A percentile compares a stretch with the other conserved stretches of the same genome.
Conservation (phyloP, 106 monocot genomes). For the Acorus gramineus region DNA sequence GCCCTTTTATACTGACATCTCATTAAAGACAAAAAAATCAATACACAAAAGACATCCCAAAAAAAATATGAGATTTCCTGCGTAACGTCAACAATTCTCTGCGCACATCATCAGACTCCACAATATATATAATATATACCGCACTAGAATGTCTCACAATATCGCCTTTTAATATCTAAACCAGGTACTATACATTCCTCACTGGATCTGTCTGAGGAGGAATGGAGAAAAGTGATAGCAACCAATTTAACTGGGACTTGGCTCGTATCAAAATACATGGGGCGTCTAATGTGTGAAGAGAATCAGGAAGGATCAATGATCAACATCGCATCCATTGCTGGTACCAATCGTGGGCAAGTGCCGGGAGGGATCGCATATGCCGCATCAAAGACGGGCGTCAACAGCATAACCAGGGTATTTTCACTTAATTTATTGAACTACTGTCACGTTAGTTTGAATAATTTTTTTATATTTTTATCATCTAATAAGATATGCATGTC, state of each 20-base stretch:
- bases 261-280: constrained; percentile 8
- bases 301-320: constrained; percentile 9
- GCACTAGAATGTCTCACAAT: no score
- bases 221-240: constrained; percentile 5
- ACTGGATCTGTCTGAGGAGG: constrained; percentile 1
- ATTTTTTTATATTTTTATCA: no score
- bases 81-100: no score
- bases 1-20: no score
- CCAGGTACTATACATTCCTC: constrained; percentile 5
- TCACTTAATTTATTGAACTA: background rate
- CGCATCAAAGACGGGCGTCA: constrained; percentile 11
- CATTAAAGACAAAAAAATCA: no score
- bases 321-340: constrained; percentile 9
- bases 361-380: constrained; percentile 3
- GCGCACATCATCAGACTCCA: no score
- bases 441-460: no score
- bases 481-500: no score
- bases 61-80: no score
- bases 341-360: background rate
- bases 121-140: no score
- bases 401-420: constrained; percentile 7
- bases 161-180: no score
- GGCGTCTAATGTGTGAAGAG: constrained; percentile 3
- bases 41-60: no score
- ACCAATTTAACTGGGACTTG: constrained; percentile 12